Evolutionary conservation across 1,139 yeast species (phyloP).

Genomic region (Magnusiomyces fungicola): DNA sequence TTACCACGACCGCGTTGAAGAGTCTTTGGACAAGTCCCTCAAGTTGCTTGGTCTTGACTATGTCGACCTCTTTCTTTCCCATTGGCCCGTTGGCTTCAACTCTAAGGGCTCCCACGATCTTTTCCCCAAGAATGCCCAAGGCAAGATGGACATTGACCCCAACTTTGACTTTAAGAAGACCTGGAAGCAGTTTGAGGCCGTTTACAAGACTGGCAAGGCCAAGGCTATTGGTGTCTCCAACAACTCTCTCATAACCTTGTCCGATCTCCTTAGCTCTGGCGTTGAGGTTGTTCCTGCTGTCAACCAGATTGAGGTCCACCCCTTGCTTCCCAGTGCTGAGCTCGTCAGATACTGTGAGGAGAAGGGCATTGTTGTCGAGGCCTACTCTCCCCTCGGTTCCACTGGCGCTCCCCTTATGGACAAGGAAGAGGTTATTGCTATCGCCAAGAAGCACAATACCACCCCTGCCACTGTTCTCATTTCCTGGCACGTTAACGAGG

Average conservation of each 20-base stretch:
- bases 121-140: constrained; percentile 42
- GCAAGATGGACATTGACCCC: constrained; percentile 37
- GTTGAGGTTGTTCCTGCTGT: constrained; percentile 56
- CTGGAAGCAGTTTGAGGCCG: constrained; percentile 60
- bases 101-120: constrained; percentile 37
- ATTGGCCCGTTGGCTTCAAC: constrained; percentile 70
- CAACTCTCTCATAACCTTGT: constrained; percentile 49
- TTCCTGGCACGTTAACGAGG: constrained; percentile 68
- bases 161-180: constrained; percentile 58
- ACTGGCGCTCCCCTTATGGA: constrained; percentile 55
- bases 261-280: constrained; percentile 43
- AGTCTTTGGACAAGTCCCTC: constrained; percentile 56
- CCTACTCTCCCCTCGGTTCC: constrained; percentile 77
- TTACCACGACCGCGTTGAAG: constrained; percentile 54
- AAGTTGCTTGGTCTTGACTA: constrained; percentile 66
- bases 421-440: constrained; percentile 40
- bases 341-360: constrained; percentile 47
- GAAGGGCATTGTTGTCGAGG: constrained; percentile 56
- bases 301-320: constrained; percentile 72
- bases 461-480: constrained; percentile 56
- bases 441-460: constrained; percentile 52
- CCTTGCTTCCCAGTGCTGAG: constrained; percentile 63
- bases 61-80: constrained; percentile 76
- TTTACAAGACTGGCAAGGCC: constrained; percentile 50
- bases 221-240: constrained; percentile 77